These are phyloP conservation scores for Podosphaera aphanis DNA, from an alignment of 2,329 filamentous ascomycete genomes.

Conservation along the genomic window DNA sequence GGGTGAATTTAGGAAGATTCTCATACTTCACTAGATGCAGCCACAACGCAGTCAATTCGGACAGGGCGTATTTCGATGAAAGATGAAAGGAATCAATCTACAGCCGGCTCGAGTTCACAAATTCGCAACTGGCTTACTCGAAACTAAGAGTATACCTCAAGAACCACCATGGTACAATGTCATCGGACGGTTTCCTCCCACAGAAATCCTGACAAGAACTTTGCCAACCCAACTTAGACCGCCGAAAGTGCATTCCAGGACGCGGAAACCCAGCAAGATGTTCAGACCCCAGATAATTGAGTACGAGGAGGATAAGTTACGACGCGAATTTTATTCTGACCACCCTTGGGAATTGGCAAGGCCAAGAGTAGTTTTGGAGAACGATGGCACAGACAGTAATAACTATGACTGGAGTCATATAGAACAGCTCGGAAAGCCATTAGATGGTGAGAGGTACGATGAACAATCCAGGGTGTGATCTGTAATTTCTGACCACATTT, in stretches of 20 bases:
- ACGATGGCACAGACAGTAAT: conserved; percentile 60
- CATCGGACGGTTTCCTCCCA: conserved; percentile 23
- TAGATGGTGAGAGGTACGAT: conserved; percentile 63
- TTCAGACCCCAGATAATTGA: conserved; percentile 58
- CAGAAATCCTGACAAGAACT: conserved; percentile 32
- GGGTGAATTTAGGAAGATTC: too few relatives aligned
- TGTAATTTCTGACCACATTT: conserved; percentile 3
- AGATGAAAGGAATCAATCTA: conserved; percentile 11
- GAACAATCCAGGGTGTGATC: too few relatives aligned
- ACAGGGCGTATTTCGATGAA: neutral
- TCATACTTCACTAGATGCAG: too few relatives aligned
- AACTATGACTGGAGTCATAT: conserved; percentile 58
- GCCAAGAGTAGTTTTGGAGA: conserved; percentile 63
- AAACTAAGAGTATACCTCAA: conserved; percentile 19
- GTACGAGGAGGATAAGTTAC: conserved; percentile 67
- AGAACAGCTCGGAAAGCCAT: conserved; percentile 46
- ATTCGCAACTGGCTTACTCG: conserved; percentile 22
- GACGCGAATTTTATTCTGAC: conserved; percentile 66
- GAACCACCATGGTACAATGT: conserved; percentile 15
- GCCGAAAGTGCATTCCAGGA: conserved; percentile 15
- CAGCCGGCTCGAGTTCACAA: conserved; percentile 24
- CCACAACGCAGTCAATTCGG: too few relatives aligned
- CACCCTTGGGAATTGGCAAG: conserved; percentile 94
- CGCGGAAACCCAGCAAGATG: conserved; percentile 44
- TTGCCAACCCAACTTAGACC: conserved; percentile 24